These are phyloP conservation scores for Spathaspora sp. DNA, from an alignment of 1,139 yeast genomes.

Conservation along the genomic window DNA sequence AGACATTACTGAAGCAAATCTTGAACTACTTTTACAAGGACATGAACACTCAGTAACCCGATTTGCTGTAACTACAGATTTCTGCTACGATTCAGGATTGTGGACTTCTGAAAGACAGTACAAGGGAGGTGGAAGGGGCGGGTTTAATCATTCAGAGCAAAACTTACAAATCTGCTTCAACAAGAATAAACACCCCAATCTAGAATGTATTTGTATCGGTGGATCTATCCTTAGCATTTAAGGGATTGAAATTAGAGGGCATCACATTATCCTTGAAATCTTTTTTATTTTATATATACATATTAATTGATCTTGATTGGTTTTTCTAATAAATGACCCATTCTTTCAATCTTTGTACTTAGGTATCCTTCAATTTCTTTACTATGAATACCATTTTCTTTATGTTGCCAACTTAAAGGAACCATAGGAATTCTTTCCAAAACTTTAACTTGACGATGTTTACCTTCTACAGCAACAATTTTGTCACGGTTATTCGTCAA, in stretches of 20 bases:
- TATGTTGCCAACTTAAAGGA: constrained; percentile 80
- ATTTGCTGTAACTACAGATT: background rate
- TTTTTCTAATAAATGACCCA: constrained; percentile 75
- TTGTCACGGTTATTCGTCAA: constrained; percentile 97
- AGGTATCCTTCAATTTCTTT: constrained; percentile 90
- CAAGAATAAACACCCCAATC: too few relatives aligned
- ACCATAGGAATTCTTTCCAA: constrained; percentile 93
- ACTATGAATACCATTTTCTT: constrained; percentile 64
- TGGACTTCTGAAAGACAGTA: background rate
- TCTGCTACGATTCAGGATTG: background rate
- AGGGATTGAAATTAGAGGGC: too few relatives aligned
- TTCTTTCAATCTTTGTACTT: constrained; percentile 89
- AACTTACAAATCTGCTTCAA: too few relatives aligned
- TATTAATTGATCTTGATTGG: constrained; percentile 14
- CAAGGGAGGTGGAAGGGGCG: too few relatives aligned
- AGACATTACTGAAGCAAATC: background rate
- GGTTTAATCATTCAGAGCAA: too few relatives aligned
- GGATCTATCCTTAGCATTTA: too few relatives aligned
- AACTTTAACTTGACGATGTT: constrained; percentile 65
- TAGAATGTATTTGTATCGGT: too few relatives aligned
- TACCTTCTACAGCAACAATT: constrained; percentile 90
- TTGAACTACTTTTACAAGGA: background rate
- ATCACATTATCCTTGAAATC: too few relatives aligned
- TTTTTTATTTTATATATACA: background rate
- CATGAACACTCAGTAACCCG: background rate